phyloP scores from a whole-genome alignment of 2,329 filamentous ascomycete species.

The Colletotrichum endophyticum region DNA sequence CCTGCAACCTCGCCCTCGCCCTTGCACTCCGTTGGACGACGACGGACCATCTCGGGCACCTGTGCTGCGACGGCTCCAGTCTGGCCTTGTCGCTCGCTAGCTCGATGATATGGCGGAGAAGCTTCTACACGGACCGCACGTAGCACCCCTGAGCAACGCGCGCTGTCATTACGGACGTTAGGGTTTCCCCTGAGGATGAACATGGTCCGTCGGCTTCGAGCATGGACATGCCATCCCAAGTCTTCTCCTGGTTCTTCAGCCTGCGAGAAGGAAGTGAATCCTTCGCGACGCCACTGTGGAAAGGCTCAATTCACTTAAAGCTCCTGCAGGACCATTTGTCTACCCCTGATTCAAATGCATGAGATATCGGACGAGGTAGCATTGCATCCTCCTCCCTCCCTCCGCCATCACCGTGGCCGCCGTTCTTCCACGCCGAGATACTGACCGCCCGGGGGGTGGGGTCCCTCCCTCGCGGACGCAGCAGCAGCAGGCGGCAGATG shows the following conservation, averaged over 20 bases:
- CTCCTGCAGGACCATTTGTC: neutral
- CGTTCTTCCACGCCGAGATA: neutral
- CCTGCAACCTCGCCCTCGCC: neutral
- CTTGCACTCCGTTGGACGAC: neutral
- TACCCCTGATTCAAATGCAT: conserved; percentile 14
- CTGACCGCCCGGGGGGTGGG: neutral
- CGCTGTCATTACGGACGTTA: neutral
- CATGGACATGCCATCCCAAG: neutral
- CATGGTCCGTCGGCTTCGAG: conserved; percentile 5
- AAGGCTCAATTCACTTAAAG: neutral
- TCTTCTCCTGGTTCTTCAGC: neutral
- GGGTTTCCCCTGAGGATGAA: neutral
- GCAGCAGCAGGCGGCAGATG: neutral
- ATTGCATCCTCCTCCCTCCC: conserved; percentile 1
- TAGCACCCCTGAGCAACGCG: neutral
- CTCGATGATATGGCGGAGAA: neutral
- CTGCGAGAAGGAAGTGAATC: neutral
- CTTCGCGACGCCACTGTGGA: neutral
- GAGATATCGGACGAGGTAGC: conserved; percentile 8
- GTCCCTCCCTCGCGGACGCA: neutral
- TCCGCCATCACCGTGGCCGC: neutral
- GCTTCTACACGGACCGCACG: neutral
- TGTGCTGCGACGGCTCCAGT: neutral
- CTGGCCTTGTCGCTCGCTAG: neutral
- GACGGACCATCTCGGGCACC: neutral